A percentile compares a stretch with the other conserved stretches of the same genome.
These are phyloP conservation scores for Calonectria montana DNA, from an alignment of 2,329 filamentous ascomycete species.

Conservation along the genomic window DNA sequence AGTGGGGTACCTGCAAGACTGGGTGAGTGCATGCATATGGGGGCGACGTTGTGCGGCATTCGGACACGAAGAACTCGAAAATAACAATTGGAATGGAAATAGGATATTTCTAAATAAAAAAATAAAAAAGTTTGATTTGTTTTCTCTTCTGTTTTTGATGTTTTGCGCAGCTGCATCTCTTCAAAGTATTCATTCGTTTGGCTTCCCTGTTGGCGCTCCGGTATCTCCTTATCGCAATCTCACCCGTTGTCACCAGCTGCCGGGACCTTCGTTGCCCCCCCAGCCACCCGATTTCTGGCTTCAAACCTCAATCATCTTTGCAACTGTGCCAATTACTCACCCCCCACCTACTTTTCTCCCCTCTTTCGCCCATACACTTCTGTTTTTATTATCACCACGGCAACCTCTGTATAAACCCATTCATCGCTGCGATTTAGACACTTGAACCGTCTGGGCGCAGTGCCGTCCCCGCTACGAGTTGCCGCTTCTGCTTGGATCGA, in stretches of 20 bases:
- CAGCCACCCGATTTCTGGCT: slow-evolving; percentile 41
- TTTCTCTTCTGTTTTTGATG: not conserved
- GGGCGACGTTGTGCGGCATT: not conserved
- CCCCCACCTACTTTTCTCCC: not conserved
- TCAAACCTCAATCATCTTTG: not conserved
- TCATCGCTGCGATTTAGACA: not conserved
- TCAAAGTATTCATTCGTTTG: not conserved
- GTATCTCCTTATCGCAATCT: slow-evolving; percentile 40
- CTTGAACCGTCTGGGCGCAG: not conserved
- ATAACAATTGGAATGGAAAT: too few species aligned
- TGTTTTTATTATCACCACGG: slow-evolving; percentile 4
- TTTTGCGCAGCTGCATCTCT: too few species aligned
- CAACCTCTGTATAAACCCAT: slow-evolving; percentile 2
- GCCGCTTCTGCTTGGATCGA: not conserved
- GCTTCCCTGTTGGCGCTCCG: not conserved
- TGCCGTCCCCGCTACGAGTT: not conserved
- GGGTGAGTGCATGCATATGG: not conserved
- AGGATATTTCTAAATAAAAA: not conserved
- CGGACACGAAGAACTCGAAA: not conserved
- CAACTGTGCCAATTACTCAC: not conserved
- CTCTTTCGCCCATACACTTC: not conserved
- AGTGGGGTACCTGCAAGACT: slow-evolving; percentile 37
- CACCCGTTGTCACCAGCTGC: slow-evolving; percentile 33
- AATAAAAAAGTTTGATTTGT: not conserved
- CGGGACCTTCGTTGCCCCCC: slow-evolving; percentile 24